phyloP scores from a whole-genome alignment of 192 early-diverging fungal genomes.

The Jimgerdemannia lactiflua region DNA sequence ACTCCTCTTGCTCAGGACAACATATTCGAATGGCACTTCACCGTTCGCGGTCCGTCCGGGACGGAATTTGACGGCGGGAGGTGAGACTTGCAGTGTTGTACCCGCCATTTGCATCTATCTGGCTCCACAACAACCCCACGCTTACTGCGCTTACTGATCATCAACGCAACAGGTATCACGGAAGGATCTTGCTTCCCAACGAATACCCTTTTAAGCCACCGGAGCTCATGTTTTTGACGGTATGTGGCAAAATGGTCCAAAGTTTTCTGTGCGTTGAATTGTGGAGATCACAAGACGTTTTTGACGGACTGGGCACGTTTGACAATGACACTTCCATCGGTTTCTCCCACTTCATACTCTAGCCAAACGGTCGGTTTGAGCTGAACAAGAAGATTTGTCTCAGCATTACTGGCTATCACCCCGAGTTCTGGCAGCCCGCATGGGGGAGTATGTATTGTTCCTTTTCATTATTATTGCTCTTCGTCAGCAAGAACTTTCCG shows the following conservation, averaged over 20 bases:
- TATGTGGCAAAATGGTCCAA: constrained; percentile 15
- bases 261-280: too few species aligned
- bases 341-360: background rate
- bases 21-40: constrained; percentile 98
- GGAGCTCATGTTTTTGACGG: constrained; percentile 72
- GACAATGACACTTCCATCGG: background rate
- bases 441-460: constrained; percentile 75
- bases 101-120: background rate
- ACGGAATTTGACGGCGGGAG: constrained; percentile 85
- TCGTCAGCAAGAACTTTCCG: background rate
- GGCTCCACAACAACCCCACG: background rate
- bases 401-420: constrained; percentile 91
- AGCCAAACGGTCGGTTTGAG: constrained; percentile 87
- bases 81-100: constrained; percentile 13
- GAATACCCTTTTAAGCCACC: constrained; percentile 97
- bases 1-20: constrained; percentile 57
- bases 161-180: constrained; percentile 67
- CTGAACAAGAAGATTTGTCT: constrained; percentile 93
- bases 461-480: background rate
- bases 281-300: too few species aligned
- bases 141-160: constrained; percentile 3
- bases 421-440: constrained; percentile 94
- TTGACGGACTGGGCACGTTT: too few species aligned
- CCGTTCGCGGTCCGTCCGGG: constrained; percentile 81
- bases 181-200: constrained; percentile 85